Evolutionary conservation across 495 filamentous ascomycete species (phyloP).

Genomic region (Cetradonia linearis): DNA sequence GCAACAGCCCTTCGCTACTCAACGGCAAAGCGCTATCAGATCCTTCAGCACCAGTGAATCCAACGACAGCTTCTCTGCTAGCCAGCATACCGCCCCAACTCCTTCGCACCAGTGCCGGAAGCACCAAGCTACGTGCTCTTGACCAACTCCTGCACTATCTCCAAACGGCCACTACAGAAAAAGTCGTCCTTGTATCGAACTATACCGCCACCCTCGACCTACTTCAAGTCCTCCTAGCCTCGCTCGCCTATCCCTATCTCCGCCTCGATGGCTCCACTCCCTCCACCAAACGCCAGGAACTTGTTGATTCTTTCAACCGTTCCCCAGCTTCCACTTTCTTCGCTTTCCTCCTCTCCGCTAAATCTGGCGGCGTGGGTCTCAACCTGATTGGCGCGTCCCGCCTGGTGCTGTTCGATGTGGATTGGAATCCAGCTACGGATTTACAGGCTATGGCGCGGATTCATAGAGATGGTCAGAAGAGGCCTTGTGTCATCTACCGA

Average conservation of each 20-base stretch:
- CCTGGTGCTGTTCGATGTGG: constrained; percentile 68
- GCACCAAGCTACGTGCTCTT: constrained; percentile 62
- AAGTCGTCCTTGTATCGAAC: constrained; percentile 73
- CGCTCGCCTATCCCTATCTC: constrained; percentile 54
- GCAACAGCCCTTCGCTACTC: constrained; percentile 65
- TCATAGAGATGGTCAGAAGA: constrained; percentile 68
- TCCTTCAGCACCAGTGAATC: constrained; percentile 29
- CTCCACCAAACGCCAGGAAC: constrained; percentile 53
- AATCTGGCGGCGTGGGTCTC: constrained; percentile 64
- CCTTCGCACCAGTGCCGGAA: constrained; percentile 48
- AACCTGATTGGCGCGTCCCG: constrained; percentile 72
- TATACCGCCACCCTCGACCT: constrained; percentile 71
- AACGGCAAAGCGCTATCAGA: constrained; percentile 35
- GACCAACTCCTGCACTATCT: constrained; percentile 58
- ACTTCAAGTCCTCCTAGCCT: constrained; percentile 52
- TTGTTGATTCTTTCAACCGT: constrained; percentile 71
- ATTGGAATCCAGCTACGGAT: constrained; percentile 79
- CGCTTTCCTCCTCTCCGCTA: constrained; percentile 72
- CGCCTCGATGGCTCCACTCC: constrained; percentile 68
- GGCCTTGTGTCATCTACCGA: constrained; percentile 62
- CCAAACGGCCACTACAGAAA: constrained; percentile 52
- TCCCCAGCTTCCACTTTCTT: constrained; percentile 46
- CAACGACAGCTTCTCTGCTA: constrained; percentile 41
- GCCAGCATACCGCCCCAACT: constrained; percentile 48
- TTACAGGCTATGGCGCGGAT: constrained; percentile 80